Evolutionary conservation across 2,329 filamentous ascomycete genomes (phyloP), one percentile per base, ranked within the genome.

Genomic region (Ophidiomyces ophidiicola): DNA sequence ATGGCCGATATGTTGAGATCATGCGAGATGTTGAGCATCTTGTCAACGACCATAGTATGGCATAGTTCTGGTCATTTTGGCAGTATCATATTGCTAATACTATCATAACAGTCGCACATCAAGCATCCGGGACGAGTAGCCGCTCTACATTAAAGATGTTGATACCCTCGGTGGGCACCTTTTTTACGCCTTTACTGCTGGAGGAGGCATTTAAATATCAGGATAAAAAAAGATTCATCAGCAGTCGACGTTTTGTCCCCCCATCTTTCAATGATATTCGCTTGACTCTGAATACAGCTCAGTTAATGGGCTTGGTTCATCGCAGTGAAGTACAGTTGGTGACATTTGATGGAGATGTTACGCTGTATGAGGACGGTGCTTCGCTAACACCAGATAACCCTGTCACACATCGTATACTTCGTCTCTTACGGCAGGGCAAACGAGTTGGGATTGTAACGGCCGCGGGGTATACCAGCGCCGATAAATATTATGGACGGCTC

Each of bases 341-440:
- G 39, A 98, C 90, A 0, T 98, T 98, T 57, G 90, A 98, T 60
- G 90, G 90, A 61, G 90, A 98, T 61, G 86, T 98, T 36, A 98
- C 90, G 1, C 71, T 98, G 15, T 98, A 98, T 58, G 82, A 86
- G 42, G 82, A 98, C 54, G 90, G 90, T 8, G 72, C 85, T 51
- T 83, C 76, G 47, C 69, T 98, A 6, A 76, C 79, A 39, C 68
- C 78, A 0, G 69, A 74, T 11, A 93, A 82, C 56, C 82, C 85
- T 0, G 76, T 93, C 11, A 86, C 96, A 38, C 65, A 65, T 3
- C 70, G 74, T 6, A 72, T 79, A 32, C 52, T 78, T 40, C 77
- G 78, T 45, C 76, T 98, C 11, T 73, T 98, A 50, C 70, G 70
- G 32, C 78, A 78, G 48, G 79, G 81, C 44, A 82, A 88, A 47